phyloP scores from a whole-genome alignment of 495 filamentous ascomycete genomes.

The Pseudoneurospora amorphoporcata region DNA sequence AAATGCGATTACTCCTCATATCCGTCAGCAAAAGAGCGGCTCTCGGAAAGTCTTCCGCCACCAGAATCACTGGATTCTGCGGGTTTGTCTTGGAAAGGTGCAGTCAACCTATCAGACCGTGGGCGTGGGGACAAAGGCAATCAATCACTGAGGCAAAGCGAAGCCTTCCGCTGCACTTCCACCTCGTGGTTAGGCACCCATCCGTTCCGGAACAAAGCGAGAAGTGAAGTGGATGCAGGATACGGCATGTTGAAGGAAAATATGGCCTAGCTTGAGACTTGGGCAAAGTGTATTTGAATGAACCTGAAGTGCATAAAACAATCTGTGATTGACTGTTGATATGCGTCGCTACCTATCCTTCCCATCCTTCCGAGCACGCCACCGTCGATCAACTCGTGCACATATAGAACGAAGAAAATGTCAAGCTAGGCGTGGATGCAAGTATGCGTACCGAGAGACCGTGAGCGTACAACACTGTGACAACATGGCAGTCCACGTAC shows the following conservation, averaged over 20 bases:
- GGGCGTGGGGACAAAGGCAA: neutral
- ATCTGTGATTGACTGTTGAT: neutral
- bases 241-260: neutral
- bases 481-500: neutral
- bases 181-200: neutral
- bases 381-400: neutral
- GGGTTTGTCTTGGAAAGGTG: neutral
- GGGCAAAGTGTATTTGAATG: neutral
- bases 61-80: neutral
- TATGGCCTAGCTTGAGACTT: neutral
- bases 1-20: neutral
- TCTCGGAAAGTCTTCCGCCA: neutral
- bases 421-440: neutral
- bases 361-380: neutral
- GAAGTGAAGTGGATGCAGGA: neutral
- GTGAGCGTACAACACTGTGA: neutral
- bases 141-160: neutral
- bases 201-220: neutral
- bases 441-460: neutral
- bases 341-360: neutral
- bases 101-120: neutral
- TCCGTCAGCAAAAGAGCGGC: neutral
- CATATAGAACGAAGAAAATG: neutral
- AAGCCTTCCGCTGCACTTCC: neutral
- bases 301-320: neutral